phyloP scores from a whole-genome alignment of 495 filamentous ascomycete genomes.

The Penicillium nucicola region DNA sequence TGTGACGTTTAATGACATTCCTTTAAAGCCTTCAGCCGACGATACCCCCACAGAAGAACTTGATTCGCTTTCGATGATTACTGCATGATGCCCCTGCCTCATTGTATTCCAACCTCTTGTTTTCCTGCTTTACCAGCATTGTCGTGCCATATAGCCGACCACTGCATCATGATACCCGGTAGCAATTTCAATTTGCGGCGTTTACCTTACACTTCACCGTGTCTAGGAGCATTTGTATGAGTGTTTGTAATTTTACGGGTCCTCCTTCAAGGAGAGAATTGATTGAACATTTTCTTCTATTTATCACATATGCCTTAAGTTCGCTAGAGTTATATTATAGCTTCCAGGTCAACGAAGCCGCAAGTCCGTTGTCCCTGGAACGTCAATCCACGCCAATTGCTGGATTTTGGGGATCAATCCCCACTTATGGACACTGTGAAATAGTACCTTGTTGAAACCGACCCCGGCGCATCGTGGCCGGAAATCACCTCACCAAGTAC shows the following conservation, averaged over 20 bases:
- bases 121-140: conserved; percentile 2
- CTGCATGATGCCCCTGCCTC: conserved; percentile 5
- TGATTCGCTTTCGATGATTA: conserved; percentile 1
- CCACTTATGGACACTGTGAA: background rate
- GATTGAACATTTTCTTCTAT: background rate
- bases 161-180: conserved; percentile 25
- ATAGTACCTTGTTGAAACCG: conserved; percentile 3
- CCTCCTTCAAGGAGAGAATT: background rate
- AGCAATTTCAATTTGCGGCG: conserved; percentile 14
- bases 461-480: background rate
- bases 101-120: conserved; percentile 3
- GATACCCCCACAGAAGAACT: background rate
- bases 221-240: background rate
- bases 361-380: too few relatives aligned
- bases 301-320: too few relatives aligned
- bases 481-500: conserved; percentile 5
- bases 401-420: background rate
- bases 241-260: conserved; percentile 8
- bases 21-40: conserved; percentile 1
- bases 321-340: too few relatives aligned
- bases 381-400: too few relatives aligned
- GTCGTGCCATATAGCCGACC: conserved; percentile 1
- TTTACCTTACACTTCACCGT: background rate
- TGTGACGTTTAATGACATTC: background rate
- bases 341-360: too few relatives aligned